These are phyloP conservation scores for Lepiota venenata DNA, from an alignment of 768 basidiomycete genomes.

Conservation along the genomic window DNA sequence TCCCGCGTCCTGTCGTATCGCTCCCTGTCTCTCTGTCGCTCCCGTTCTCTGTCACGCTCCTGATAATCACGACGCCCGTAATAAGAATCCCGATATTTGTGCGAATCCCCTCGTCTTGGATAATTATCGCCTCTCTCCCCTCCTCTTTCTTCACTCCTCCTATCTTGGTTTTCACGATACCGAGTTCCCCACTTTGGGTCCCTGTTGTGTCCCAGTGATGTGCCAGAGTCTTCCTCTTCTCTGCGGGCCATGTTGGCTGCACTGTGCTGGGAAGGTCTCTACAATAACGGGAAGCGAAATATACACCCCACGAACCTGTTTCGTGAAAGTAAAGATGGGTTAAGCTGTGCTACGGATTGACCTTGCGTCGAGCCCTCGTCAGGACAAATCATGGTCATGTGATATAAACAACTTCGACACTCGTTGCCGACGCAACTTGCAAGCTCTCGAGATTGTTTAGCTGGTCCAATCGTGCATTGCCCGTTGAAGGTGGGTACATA, in stretches of 20 bases:
- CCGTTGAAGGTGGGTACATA: no score
- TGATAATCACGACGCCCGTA: conserved; percentile 22
- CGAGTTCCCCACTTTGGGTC: not conserved
- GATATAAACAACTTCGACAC: no score
- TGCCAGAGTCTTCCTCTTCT: not conserved
- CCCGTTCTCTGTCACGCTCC: conserved; percentile 37
- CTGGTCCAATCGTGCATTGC: no score
- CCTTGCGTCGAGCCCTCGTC: no score
- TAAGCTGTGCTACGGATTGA: no score
- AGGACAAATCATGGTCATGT: no score
- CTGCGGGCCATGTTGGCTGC: not conserved
- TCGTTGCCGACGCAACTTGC: no score
- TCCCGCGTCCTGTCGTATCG: conserved; percentile 32
- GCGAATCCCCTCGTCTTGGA: not conserved
- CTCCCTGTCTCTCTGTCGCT: conserved; percentile 42
- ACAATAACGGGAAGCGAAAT: no score
- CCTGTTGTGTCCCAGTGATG: not conserved
- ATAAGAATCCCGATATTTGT: conserved; percentile 2
- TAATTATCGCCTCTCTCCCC: not conserved
- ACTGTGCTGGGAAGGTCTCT: not conserved
- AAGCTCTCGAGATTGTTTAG: no score
- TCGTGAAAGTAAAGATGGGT: no score
- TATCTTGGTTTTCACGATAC: conserved; percentile 2
- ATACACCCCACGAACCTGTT: no score
- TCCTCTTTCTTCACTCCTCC: not conserved